These are phyloP conservation scores for Trametes gibbosa DNA, from an alignment of 768 basidiomycete species.

Conservation along the genomic window DNA sequence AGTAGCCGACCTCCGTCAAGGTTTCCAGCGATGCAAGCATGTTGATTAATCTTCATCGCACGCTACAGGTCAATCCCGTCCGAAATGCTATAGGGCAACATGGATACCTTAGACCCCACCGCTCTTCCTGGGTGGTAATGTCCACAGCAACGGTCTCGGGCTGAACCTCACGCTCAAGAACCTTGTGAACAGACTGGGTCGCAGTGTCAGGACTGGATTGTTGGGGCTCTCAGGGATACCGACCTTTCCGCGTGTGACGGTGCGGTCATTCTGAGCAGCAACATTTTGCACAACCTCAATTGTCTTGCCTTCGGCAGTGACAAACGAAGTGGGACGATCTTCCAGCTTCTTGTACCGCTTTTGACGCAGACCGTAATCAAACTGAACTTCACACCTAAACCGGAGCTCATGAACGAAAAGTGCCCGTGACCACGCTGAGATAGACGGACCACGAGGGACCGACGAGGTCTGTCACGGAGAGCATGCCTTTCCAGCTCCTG, in stretches of 20 bases:
- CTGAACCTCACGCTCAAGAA: slow-evolving; percentile 70
- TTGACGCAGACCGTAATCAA: slow-evolving; percentile 71
- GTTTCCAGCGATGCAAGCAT: slow-evolving; percentile 65
- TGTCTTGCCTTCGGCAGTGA: slow-evolving; percentile 53
- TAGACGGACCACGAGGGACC: slow-evolving; percentile 55
- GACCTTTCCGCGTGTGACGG: slow-evolving; percentile 54
- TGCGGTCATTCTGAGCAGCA: slow-evolving; percentile 54
- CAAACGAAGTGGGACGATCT: slow-evolving; percentile 54
- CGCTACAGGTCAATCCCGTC: too few species aligned
- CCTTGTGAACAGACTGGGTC: slow-evolving; percentile 69
- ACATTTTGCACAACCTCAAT: slow-evolving; percentile 53
- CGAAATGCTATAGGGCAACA: too few species aligned
- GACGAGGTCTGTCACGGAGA: slow-evolving; percentile 65
- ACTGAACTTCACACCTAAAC: slow-evolving; percentile 75
- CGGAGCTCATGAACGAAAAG: background rate
- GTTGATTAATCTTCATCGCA: slow-evolving; percentile 56
- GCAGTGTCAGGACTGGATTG: background rate
- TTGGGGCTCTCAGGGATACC: slow-evolving; percentile 10
- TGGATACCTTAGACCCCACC: slow-evolving; percentile 71
- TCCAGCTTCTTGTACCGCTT: slow-evolving; percentile 47
- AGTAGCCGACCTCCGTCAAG: slow-evolving; percentile 45
- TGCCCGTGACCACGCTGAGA: too few species aligned
- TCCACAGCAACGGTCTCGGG: slow-evolving; percentile 54
- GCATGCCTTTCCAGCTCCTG: slow-evolving; percentile 38
- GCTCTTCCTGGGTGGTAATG: slow-evolving; percentile 58